Percentiles rank a stretch among this genome's conserved stretches.
Evolutionary conservation across 106 monocot species (phyloP).

Genomic region (Amphibolis antarctica): DNA sequence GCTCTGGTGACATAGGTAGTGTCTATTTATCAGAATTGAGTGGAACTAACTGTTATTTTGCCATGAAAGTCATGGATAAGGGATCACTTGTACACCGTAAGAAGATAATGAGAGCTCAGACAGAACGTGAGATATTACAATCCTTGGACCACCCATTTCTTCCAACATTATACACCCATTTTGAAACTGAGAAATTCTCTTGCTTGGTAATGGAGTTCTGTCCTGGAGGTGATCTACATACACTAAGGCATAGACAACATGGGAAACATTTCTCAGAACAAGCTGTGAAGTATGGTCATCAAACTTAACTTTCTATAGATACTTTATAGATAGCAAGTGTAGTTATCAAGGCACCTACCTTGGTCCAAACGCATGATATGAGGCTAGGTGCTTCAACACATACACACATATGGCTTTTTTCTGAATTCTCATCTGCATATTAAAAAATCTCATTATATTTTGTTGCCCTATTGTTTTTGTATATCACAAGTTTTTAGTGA

Average conservation of each 20-base stretch:
- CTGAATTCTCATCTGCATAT: no score
- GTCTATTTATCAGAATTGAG: constrained; percentile 20
- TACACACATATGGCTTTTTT: no score
- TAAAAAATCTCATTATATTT: no score
- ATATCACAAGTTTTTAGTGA: no score
- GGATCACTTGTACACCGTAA: constrained; percentile 13
- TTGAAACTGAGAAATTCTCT: constrained; percentile 21
- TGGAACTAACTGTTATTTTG: constrained; percentile 19
- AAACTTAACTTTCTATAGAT: not conserved
- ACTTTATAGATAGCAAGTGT: no score
- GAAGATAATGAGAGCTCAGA: constrained; percentile 17
- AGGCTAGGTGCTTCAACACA: no score
- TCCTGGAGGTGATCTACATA: constrained; percentile 19
- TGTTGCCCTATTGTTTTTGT: no score
- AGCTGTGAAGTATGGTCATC: constrained; percentile 11
- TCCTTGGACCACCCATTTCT: constrained; percentile 17
- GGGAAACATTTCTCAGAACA: constrained; percentile 14
- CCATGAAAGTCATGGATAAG: constrained; percentile 22
- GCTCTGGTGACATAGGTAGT: constrained; percentile 21
- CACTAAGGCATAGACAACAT: constrained; percentile 15
- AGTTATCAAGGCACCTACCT: no score
- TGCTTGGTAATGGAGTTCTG: constrained; percentile 23
- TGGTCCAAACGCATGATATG: no score
- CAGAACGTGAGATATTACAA: constrained; percentile 20
- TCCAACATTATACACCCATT: constrained; percentile 20